Evolutionary conservation across 73 alveolate species (phyloP).

Genomic region (Durusdinium trenchii): DNA sequence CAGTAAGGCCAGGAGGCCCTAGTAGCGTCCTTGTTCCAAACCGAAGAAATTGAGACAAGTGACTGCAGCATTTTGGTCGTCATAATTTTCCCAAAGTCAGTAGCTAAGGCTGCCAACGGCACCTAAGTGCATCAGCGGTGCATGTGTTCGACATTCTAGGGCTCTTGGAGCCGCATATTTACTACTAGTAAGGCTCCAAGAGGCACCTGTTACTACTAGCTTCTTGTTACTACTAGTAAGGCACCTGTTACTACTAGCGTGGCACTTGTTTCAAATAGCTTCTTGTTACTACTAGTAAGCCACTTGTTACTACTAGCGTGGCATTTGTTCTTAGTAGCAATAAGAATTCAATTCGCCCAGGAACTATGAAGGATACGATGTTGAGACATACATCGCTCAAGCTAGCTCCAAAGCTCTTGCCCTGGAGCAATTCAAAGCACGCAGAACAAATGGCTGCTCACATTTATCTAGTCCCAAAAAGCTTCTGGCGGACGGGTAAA

Average conservation of each 20-base stretch:
- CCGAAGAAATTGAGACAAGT: too few relatives aligned
- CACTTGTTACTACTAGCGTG: not conserved
- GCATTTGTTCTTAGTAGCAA: not conserved
- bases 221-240: too few relatives aligned
- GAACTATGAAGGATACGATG: slow-evolving; percentile 79
- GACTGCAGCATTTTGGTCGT: slow-evolving; percentile 78
- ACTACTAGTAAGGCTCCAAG: not conserved
- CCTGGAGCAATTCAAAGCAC: slow-evolving; percentile 3
- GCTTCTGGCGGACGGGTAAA: too few relatives aligned
- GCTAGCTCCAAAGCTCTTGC: slow-evolving; percentile 49
- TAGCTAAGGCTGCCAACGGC: slow-evolving; percentile 72
- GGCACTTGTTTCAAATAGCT: too few relatives aligned
- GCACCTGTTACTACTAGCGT: too few relatives aligned
- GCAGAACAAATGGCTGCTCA: too few relatives aligned
- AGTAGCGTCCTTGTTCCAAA: too few relatives aligned
- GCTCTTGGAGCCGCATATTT: not conserved
- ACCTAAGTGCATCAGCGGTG: not conserved
- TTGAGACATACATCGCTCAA: slow-evolving; percentile 64
- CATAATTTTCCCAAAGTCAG: slow-evolving; percentile 80
- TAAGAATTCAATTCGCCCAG: not conserved
- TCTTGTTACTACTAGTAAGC: too few relatives aligned
- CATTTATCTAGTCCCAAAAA: too few relatives aligned
- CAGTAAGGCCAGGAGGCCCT: too few relatives aligned
- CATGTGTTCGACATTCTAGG: not conserved
- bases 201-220: too few relatives aligned